Evolutionary conservation across 768 basidiomycete species (phyloP).

Genomic region (Holtermannia corniformis): DNA sequence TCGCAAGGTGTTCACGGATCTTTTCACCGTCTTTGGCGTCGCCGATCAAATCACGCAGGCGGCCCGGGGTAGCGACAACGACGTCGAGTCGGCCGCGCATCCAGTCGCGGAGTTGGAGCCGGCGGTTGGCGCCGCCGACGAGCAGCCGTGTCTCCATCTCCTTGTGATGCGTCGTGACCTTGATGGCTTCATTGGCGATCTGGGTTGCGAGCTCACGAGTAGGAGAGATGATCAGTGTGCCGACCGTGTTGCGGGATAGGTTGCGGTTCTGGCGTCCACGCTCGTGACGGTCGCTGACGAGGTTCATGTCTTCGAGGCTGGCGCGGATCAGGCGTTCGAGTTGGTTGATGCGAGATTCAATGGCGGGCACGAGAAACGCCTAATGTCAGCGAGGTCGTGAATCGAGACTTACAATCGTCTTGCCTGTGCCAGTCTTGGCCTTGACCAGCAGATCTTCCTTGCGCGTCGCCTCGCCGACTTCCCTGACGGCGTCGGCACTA

Average conservation of each 20-base stretch:
- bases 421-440: conserved; percentile 81
- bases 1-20: conserved; percentile 40
- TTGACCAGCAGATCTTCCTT: conserved; percentile 65
- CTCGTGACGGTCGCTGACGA: conserved; percentile 22
- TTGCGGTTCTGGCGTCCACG: conserved; percentile 12
- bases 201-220: conserved; percentile 84
- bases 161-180: conserved; percentile 53
- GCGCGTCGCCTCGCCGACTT: conserved; percentile 2
- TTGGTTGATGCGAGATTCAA: conserved; percentile 61
- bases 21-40: conserved; percentile 52
- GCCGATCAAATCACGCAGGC: conserved; percentile 63
- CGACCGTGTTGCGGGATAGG: conserved; percentile 48
- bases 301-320: conserved; percentile 46
- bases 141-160: conserved; percentile 64
- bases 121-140: conserved; percentile 64
- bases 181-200: conserved; percentile 72
- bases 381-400: background rate
- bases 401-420: conserved; percentile 51
- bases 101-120: conserved; percentile 61
- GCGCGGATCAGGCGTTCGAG: conserved; percentile 48
- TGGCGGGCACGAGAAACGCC: conserved; percentile 75
- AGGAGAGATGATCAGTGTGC: conserved; percentile 73
- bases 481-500: conserved; percentile 6
- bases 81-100: conserved; percentile 59
- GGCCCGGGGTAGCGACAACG: conserved; percentile 82